Percentiles rank a stretch among this genome's conserved stretches.
Evolutionary conservation across 768 basidiomycete species (phyloP).

Genomic region (Naganishia onofrii): DNA sequence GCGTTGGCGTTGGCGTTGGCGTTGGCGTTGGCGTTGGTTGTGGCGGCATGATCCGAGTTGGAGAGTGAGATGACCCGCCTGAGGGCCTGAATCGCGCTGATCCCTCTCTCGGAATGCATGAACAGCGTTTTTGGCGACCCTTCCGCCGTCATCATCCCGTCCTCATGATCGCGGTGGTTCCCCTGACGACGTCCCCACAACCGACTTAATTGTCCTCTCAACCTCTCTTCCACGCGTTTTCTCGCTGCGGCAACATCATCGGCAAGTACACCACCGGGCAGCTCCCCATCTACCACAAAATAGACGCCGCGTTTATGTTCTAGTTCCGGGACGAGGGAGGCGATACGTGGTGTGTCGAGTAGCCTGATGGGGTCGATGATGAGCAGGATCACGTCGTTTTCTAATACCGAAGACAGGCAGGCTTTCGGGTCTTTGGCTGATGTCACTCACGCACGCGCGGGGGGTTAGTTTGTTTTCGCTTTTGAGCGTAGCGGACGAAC

Average conservation of each 20-base stretch:
- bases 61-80: not conserved
- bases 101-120: conserved; percentile 15
- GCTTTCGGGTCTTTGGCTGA: conserved; percentile 18
- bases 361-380: conserved; percentile 47
- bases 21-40: no score
- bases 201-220: not conserved
- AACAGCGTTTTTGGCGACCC: conserved; percentile 4
- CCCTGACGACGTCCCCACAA: not conserved
- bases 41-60: no score
- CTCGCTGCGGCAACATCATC: not conserved
- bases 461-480: no score
- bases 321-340: conserved; percentile 26
- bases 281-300: conserved; percentile 42
- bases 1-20: no score
- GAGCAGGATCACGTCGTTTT: conserved; percentile 35
- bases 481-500: conserved; percentile 6
- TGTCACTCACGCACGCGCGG: no score
- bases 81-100: conserved; percentile 17
- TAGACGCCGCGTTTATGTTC: conserved; percentile 24
- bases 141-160: no score
- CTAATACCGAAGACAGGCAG: conserved; percentile 33
- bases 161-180: not conserved
- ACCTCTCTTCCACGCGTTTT: not conserved
- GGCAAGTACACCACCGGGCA: not conserved
- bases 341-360: conserved; percentile 29